Base-by-base conservation (phyloP, 331 rosid genomes). In the Malus hybrid region DNA sequence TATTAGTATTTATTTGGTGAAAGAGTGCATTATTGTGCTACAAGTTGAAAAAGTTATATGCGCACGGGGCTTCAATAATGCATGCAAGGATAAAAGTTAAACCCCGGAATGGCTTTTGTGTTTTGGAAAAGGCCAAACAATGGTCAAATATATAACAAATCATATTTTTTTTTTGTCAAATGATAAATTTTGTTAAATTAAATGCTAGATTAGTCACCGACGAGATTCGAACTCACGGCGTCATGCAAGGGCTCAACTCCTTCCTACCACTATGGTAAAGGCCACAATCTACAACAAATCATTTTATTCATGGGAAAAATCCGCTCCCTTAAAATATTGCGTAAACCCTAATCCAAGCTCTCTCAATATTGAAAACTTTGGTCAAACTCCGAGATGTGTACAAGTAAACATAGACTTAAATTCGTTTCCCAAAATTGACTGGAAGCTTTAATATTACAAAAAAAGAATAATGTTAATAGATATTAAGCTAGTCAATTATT, bases 401-500 rank as follows among this genome's bases (percentile, higher is more conserved):
- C 57, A 5, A 34, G 27, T 63, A 3, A 63, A 60, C 55, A 52
- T 6, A 52, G n/a, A 16, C 57, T 52, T 52, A 18, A 6, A 52
- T 16, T 61, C 18, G 48, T 78, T 81, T 78, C 64, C 54, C 48
- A 65, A 71, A 20, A 68, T 79, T 84, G 89, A 88, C 87, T 69
- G 79, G 22, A 50, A 64, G 34, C 66, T 62, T 28, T 15, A 28
- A 22, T 42, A 42, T 1, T 42, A 42, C 13, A 10, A 42, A 42
- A 42, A 42, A 10, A 10, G 14, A 42, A 42, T 42, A 42, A 42
- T 42, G 48, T 42, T 31, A 42, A 42, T 42, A 42, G 48, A 42
- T 42, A 42, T 42, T 42, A 10, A 42, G 14, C 48, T 42, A 42
- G 48, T 42, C 48, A 42, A 42, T 42, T 42, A 3, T 42, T 4